Base-by-base conservation (phyloP, 768 basidiomycete genomes). In the Collybiopsis luxurians region DNA sequence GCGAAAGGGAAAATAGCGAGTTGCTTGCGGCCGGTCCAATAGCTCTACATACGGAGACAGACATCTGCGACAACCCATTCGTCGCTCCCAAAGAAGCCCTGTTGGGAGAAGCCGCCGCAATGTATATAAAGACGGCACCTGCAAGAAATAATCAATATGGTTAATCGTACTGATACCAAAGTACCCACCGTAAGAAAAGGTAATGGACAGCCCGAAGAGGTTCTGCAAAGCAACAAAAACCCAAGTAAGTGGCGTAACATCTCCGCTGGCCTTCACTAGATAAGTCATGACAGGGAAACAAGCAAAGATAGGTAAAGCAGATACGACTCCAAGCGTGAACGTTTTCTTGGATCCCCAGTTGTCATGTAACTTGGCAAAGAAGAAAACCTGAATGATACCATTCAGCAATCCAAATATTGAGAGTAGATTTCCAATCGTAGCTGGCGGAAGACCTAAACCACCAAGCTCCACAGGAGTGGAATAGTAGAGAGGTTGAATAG, bases 401-500 rank as follows among this genome's bases (percentile, higher is more conserved):
- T 81, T 84, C 53, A 75, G 62, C 15, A 82, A 57, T 9, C 86
- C 86, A 58, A 73, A 79, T 4, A 67, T 56, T n/a, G 79, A 76
- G 58, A 86, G 76, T 55, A 85, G 80, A 27, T 73, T 68, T 5
- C 89, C 89, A 36, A 91, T 91, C 4, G 67, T 63, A 40, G 79
- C 77, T 0, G 90, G 85, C 23, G 76, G 70, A 39, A 91, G 72
- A 3, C 87, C 87, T 4, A 90, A 78, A 1, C 89, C 89, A 23
- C 89, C 89, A 1, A 79, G 72, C 15, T 70, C 67, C 45, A 82
- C 67, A 0, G 89, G 82, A 0, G 87, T 90, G 12, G 87, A 84
- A 55, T 71, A 79, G 39, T 78, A 68, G 46, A 80, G 68, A 9
- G 78, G 78, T 24, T 68, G 57, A 13, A 80, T 72, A 11, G 71